These are phyloP conservation scores for Paracoccidioides brasiliensis DNA, from an alignment of 2,329 filamentous ascomycete genomes.

Conservation along the genomic window DNA sequence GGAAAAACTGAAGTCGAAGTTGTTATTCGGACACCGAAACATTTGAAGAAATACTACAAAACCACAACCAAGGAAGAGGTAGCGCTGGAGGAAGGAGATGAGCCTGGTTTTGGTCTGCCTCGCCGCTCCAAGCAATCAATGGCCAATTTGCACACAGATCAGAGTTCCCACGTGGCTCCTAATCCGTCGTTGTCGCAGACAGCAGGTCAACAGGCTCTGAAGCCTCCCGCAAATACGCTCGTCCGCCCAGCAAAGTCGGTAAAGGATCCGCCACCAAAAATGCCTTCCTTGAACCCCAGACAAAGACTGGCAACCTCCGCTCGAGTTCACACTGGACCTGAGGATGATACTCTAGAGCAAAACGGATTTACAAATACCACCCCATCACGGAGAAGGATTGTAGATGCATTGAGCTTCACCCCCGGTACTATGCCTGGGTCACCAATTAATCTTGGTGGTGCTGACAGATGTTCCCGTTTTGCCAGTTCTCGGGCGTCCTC, in stretches of 20 bases:
- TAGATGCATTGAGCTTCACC: conserved; percentile 19
- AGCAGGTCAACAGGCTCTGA: not conserved
- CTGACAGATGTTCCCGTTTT: not conserved
- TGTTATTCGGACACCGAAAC: conserved; percentile 6
- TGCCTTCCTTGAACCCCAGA: not conserved
- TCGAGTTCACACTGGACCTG: not conserved
- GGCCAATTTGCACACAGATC: not conserved
- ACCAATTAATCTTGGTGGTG: conserved; percentile 3
- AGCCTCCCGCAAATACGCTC: not conserved
- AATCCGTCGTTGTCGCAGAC: not conserved
- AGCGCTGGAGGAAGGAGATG: not conserved
- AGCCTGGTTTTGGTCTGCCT: not conserved
- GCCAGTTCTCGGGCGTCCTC: not conserved
- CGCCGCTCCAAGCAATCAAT: not conserved
- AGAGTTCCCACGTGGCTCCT: not conserved
- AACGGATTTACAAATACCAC: conserved; percentile 5
- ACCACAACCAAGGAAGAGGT: not conserved
- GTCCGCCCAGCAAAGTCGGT: not conserved
- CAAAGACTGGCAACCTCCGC: not conserved
- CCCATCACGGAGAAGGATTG: conserved; percentile 21
- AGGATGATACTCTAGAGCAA: not conserved
- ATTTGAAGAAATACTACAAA: not conserved
- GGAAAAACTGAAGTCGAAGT: conserved; percentile 4
- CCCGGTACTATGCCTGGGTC: not conserved
- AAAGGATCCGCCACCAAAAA: not conserved